Percentiles rank a stretch among this genome's conserved stretches.
Conservation (phyloP, 495 filamentous ascomycete genomes). For the Aspergillus incahuasiensis region DNA sequence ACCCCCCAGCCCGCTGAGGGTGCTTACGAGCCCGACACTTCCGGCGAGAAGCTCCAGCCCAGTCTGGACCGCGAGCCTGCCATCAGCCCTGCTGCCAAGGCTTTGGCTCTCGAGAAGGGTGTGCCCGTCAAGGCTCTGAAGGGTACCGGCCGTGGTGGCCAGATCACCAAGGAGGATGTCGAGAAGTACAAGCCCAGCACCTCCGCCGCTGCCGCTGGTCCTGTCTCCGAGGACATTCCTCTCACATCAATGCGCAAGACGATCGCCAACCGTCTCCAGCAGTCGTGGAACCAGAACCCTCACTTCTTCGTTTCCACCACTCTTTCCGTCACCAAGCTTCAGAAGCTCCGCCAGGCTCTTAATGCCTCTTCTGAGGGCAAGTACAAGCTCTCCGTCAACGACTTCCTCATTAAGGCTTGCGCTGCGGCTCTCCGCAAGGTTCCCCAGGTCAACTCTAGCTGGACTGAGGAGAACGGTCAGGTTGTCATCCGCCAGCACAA, state of each 20-base stretch:
- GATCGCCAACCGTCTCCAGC: conserved; percentile 84
- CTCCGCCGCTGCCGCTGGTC: conserved; percentile 49
- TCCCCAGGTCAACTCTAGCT: conserved; percentile 91
- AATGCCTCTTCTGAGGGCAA: conserved; percentile 83
- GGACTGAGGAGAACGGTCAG: conserved; percentile 73
- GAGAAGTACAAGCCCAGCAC: conserved; percentile 68
- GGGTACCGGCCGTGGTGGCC: conserved; percentile 80
- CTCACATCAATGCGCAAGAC: conserved; percentile 95
- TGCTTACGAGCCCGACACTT: conserved; percentile 66
- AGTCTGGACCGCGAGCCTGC: conserved; percentile 74
- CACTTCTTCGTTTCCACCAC: conserved; percentile 93
- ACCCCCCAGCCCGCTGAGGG: conserved; percentile 53
- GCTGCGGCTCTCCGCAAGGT: conserved; percentile 86
- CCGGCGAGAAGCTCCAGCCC: conserved; percentile 73
- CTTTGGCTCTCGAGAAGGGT: conserved; percentile 80
- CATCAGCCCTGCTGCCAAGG: conserved; percentile 70
- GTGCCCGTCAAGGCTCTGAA: conserved; percentile 75
- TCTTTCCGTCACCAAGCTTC: conserved; percentile 86
- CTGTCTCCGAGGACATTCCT: conserved; percentile 79
- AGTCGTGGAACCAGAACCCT: conserved; percentile 88
- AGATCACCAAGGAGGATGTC: conserved; percentile 86
- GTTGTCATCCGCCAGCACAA: conserved; percentile 84
- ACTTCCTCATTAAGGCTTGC: conserved; percentile 97
- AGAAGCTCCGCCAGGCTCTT: conserved; percentile 92
- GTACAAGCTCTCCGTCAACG: conserved; percentile 98